Evolutionary conservation across 2,329 filamentous ascomycete genomes (phyloP), one percentile per base, ranked within the genome.

Genomic region (Diplocarpon mali): DNA sequence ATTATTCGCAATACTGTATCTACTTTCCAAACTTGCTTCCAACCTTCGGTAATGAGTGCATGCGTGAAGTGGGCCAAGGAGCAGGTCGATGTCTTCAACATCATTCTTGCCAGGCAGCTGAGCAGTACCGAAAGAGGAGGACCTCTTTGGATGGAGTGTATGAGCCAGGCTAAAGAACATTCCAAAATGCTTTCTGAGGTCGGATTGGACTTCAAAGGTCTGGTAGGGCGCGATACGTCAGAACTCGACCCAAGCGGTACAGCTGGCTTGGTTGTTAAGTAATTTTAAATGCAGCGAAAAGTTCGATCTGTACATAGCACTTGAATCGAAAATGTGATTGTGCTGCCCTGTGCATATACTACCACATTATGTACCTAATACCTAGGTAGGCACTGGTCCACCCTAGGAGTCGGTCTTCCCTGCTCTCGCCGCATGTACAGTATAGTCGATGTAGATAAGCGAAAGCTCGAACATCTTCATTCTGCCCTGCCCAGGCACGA

Each of bases 1-100:
- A 75, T 95, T 53, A 90, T 98, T 61, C 81, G 86, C 56, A 95
- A 96, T 65, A 96, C 92, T 0, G 84, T 96, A 48, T 76, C 77
- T 58, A 89, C 85, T 59, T 95, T 92, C 65, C 87, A 94, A 60
- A 69, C 71, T 42, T 94, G 87, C 62, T 96, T 96, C 61, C 82
- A 88, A 10, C 75, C 85, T 20, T 72, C 80, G 12, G 86, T 92
- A 69, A 93, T 92, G 75, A 94, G 87, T 58, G 88, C 89, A 0
- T 94, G 88, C 57, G 90, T 98, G 57, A 93, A 90, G 61, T 98
- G 92, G 92, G 89, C 88, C n/a, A 96, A 95, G 65, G 83, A 92
- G 56, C 81, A 94, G 61, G 79, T 96, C 1, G 89, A 95, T 56
- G 80, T 80, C 2, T 96, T 96, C 69, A 96, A 95, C 58, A 73